Base-by-base conservation (phyloP, 1,284 basidiomycete species). In the Mycocalia duriaeana region DNA sequence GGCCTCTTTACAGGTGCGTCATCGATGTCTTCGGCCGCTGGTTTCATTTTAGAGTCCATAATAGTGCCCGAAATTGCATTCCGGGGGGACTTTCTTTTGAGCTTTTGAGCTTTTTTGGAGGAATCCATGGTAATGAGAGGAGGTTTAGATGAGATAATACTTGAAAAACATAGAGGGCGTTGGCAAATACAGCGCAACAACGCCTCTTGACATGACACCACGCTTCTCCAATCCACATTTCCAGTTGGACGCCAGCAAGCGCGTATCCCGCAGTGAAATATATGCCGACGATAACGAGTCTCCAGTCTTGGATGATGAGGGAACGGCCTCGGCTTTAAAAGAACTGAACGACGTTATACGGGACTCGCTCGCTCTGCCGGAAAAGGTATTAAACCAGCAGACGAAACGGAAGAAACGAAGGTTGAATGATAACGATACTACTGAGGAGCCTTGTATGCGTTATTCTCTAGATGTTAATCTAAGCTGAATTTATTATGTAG, bases 141-240 rank as follows among this genome's bases (percentile, higher is more conserved):
- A n/a, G n/a, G n/a, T n/a, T n/a, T n/a, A n/a, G n/a, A n/a, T n/a
- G n/a, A n/a, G n/a, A n/a, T n/a, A n/a, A n/a, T n/a, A n/a, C n/a
- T n/a, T n/a, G n/a, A n/a, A n/a, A n/a, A n/a, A n/a, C n/a, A n/a
- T 39, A 38, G 44, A 39, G 13, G 36, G 35, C 13, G 36, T 19
- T 20, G 47, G 35, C 38, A 51, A 54, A 46, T 39, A 54, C 23
- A 24, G 5, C 9, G 34, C 36, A 53, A 51, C 40, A 44, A 37
- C 35, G 23, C 25, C 22, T 16, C 8, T 42, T n/a, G 25, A 14
- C 16, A 25, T 28, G 41, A 26, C 41, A 18, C 41, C 22, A 20
- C 41, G 26, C 48, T 26, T 14, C 51, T 50, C 54, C 20, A 65
- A 68, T 57, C 65, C 64, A 14, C 59, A 66, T 57, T 53, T 57